A percentile compares a stretch with the other conserved stretches of the same genome.
These are phyloP conservation scores for Petunia axillaris DNA, from an alignment of 257 asterid genomes.

Conservation along the genomic window DNA sequence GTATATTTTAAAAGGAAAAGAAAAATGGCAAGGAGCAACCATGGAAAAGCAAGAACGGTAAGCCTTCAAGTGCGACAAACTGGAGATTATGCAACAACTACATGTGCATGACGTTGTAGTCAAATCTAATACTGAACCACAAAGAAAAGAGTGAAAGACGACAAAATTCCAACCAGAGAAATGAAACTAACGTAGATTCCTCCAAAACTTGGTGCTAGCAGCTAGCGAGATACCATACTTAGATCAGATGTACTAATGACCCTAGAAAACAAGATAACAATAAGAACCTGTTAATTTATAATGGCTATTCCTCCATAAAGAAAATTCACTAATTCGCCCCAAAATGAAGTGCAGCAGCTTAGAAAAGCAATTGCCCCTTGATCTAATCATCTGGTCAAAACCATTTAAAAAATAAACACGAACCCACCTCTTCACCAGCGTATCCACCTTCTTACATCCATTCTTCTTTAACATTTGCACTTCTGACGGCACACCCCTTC, in stretches of 20 bases:
- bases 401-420: background rate
- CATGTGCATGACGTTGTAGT: background rate
- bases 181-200: background rate
- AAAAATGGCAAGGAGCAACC: background rate
- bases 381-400: background rate
- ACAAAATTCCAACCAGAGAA: background rate
- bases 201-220: background rate
- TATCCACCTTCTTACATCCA: background rate
- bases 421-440: background rate
- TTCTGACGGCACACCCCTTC: background rate
- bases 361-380: background rate
- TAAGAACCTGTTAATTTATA: conserved; percentile 11
- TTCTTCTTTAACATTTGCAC: background rate
- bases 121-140: background rate
- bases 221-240: background rate
- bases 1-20: background rate
- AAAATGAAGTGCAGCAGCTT: background rate
- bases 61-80: background rate
- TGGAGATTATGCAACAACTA: background rate
- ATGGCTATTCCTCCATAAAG: conserved; percentile 7
- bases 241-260: background rate
- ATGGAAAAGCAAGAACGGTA: background rate
- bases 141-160: background rate
- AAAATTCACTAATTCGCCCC: background rate
- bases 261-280: conserved; percentile 10